Evolutionary conservation across 768 basidiomycete genomes (phyloP).

Genomic region (Pleurotus tuoliensis): DNA sequence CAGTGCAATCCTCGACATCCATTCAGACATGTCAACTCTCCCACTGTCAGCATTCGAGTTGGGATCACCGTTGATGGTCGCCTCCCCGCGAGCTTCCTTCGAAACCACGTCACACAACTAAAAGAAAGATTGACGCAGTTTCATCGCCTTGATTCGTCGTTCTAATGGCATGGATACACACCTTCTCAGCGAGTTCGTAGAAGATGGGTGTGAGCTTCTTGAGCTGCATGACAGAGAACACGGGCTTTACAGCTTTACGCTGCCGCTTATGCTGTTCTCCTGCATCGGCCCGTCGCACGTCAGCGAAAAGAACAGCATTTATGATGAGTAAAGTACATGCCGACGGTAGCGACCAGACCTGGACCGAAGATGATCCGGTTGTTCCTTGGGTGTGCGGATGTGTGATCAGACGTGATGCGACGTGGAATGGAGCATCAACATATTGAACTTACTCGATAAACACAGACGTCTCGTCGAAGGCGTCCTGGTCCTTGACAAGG

Average conservation of each 20-base stretch:
- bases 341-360: conserved; percentile 38
- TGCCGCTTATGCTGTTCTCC: conserved; percentile 44
- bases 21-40: conserved; percentile 42
- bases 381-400: conserved; percentile 23
- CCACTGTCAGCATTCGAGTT: not conserved
- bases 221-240: conserved; percentile 44
- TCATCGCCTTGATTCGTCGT: too few species aligned
- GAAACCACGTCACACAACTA: conserved; percentile 28
- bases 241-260: conserved; percentile 43
- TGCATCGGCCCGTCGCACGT: conserved; percentile 8
- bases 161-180: conserved; percentile 14
- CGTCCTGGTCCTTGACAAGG: conserved; percentile 42
- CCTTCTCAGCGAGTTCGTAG: conserved; percentile 41
- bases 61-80: conserved; percentile 6
- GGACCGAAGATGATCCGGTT: conserved; percentile 45
- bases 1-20: conserved; percentile 41
- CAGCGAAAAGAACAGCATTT: not conserved
- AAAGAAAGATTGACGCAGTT: not conserved
- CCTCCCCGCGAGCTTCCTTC: conserved; percentile 2
- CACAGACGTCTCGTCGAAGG: conserved; percentile 41
- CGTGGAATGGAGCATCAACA: not conserved
- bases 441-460: conserved; percentile 36
- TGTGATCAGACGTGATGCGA: not conserved
- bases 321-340: conserved; percentile 14
- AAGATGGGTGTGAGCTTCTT: conserved; percentile 40